Evolutionary conservation across 345 rosid genomes (phyloP).

Genomic region (Alliaria petiolata): DNA sequence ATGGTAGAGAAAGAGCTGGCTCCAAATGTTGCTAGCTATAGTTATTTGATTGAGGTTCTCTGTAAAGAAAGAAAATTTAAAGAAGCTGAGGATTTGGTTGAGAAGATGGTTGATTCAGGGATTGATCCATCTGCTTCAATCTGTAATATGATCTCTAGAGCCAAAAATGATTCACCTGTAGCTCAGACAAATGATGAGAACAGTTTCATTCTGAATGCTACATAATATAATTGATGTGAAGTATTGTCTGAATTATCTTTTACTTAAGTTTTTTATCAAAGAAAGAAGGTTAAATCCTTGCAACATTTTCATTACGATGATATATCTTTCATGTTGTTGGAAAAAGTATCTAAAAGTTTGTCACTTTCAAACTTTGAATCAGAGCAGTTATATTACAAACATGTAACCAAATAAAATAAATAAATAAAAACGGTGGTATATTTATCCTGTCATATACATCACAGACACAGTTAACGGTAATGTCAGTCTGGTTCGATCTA

Average conservation of each 20-base stretch:
- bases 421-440: too few species aligned
- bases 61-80: conserved; percentile 61
- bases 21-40: conserved; percentile 67
- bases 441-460: too few species aligned
- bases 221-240: background rate
- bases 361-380: too few species aligned
- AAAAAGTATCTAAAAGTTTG: too few species aligned
- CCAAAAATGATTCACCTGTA: conserved; percentile 26
- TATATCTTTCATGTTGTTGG: too few species aligned
- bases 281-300: too few species aligned
- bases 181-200: background rate
- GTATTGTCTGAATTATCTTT: background rate
- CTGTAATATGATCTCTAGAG: conserved; percentile 37
- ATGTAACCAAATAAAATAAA: too few species aligned
- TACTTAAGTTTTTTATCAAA: too few species aligned
- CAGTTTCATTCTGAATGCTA: background rate
- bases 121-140: conserved; percentile 47
- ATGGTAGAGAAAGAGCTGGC: conserved; percentile 52
- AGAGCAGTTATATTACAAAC: too few species aligned
- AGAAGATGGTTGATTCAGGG: conserved; percentile 51
- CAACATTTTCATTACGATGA: too few species aligned
- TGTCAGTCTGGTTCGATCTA: too few species aligned
- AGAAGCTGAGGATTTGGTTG: conserved; percentile 55
- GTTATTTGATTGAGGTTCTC: conserved; percentile 48
- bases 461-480: too few species aligned